A percentile compares a stretch with the other conserved stretches of the same genome.
Evolutionary conservation across 805 yeast genomes (phyloP).

Genomic region (Candida gorgasii): DNA sequence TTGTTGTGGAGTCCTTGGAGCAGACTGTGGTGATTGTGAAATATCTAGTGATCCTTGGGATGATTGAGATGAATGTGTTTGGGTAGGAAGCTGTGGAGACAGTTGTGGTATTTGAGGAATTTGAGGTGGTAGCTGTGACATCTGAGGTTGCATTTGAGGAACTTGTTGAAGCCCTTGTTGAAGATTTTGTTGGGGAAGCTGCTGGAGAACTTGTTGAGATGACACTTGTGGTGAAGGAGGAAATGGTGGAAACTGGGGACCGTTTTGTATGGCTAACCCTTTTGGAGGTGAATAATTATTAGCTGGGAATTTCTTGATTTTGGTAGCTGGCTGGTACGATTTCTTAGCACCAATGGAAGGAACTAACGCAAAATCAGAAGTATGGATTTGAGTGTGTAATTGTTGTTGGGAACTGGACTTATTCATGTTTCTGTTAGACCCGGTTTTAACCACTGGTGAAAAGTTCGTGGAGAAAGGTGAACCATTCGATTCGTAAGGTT

Average conservation of each 20-base stretch:
- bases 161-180: no score
- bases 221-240: constrained; percentile 2
- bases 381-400: constrained; percentile 39
- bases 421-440: constrained; percentile 36
- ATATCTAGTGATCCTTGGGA: neutral
- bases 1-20: constrained; percentile 5
- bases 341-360: constrained; percentile 32
- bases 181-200: no score
- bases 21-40: neutral
- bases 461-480: constrained; percentile 10
- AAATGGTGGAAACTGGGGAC: constrained; percentile 2
- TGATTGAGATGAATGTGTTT: constrained; percentile 2
- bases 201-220: no score
- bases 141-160: no score
- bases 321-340: constrained; percentile 35
- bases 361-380: constrained; percentile 32
- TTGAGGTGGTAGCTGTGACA: constrained; percentile 1
- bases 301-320: constrained; percentile 26
- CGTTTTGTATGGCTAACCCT: constrained; percentile 9
- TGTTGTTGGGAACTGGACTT: constrained; percentile 41
- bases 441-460: constrained; percentile 32
- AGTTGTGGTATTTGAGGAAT: neutral
- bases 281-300: constrained; percentile 14
- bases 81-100: constrained; percentile 1
- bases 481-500: constrained; percentile 21